Conservation (phyloP, 2,329 filamentous ascomycete genomes). For the Stagonosporopsis chrysanthemi region DNA sequence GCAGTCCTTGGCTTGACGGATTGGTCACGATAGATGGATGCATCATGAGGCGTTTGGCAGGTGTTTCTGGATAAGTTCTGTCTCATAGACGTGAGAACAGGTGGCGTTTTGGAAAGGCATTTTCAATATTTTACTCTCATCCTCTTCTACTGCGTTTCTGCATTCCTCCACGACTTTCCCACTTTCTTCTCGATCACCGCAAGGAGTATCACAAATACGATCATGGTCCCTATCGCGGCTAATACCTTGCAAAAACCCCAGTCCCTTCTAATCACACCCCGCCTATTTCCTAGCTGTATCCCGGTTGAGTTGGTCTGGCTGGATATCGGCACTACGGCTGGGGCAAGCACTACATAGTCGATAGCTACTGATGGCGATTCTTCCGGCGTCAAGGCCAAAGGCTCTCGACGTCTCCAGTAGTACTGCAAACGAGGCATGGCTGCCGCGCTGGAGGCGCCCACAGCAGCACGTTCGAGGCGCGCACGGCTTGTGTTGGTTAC, state of each 20-base stretch:
- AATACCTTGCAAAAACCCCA: neutral
- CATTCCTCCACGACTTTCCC: neutral
- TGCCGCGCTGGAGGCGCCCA: neutral
- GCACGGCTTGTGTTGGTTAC: neutral
- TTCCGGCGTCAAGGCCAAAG: neutral
- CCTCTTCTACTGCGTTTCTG: neutral
- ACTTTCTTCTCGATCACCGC: neutral
- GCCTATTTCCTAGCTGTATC: neutral
- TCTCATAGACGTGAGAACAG: neutral
- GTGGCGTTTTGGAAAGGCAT: neutral
- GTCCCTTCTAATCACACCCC: neutral
- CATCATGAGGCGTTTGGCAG: slow-evolving; percentile 1
- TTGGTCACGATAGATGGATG: neutral
- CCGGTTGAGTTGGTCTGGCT: no score
- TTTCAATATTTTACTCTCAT: neutral
- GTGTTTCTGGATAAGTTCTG: neutral
- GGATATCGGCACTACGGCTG: neutral
- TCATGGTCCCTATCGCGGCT: neutral
- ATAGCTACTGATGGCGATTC: neutral
- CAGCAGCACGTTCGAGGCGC: neutral
- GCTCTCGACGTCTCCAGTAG: neutral
- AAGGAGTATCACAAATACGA: neutral
- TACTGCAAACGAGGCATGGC: neutral
- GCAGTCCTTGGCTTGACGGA: neutral
- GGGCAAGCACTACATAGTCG: neutral